These are phyloP conservation scores for Solanum corneliomulleri DNA, from an alignment of 257 asterid genomes.

Conservation along the genomic window DNA sequence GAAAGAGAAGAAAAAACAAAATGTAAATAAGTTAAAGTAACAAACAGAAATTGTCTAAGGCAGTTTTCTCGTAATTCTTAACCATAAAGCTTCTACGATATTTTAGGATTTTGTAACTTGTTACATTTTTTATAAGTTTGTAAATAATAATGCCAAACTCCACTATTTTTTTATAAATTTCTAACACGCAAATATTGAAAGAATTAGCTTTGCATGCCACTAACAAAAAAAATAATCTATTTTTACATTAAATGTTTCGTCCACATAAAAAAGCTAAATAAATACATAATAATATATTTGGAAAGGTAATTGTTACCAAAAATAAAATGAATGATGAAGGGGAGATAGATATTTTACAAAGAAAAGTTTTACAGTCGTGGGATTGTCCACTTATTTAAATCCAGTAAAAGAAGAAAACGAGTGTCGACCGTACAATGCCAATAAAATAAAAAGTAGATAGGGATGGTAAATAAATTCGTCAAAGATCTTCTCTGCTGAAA, in stretches of 20 bases:
- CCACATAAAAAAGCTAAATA: background rate
- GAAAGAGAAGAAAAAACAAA: background rate
- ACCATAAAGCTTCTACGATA: background rate
- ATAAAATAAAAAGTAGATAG: background rate
- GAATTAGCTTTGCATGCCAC: background rate
- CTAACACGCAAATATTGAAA: background rate
- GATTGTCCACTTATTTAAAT: background rate
- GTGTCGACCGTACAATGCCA: constrained; percentile 20
- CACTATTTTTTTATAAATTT: background rate
- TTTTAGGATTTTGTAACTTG: background rate
- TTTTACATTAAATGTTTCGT: background rate
- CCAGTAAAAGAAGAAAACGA: background rate
- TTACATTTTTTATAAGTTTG: background rate
- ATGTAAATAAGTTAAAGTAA: background rate
- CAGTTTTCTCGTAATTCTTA: background rate
- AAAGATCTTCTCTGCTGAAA: constrained; percentile 34
- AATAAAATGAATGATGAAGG: background rate
- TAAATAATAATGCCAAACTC: background rate
- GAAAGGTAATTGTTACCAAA: background rate
- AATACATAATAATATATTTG: background rate
- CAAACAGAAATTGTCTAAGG: too few species aligned
- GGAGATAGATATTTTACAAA: background rate
- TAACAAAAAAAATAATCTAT: background rate
- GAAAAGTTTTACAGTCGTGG: background rate
- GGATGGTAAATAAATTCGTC: constrained; percentile 31